Evolutionary conservation across 148 eudicot genomes (phyloP), one percentile per base, ranked within the genome.

Genomic region (Nepenthes gracilis): DNA sequence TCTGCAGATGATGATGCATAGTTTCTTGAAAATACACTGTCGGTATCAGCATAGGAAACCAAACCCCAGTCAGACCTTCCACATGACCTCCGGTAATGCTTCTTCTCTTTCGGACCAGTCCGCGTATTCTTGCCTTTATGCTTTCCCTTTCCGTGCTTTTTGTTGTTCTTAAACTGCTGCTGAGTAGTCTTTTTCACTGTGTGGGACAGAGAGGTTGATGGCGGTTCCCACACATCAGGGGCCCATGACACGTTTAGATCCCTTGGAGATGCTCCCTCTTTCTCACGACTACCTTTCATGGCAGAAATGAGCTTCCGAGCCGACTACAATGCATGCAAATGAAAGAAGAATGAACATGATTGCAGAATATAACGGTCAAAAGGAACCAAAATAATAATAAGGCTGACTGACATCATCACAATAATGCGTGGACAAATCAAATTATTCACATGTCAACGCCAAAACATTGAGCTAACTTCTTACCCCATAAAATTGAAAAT

Each of bases 191-290:
- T 78, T 67, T 75, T 64, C 49, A 81, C 85, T 12, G 70, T 52
- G 53, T 77, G 82, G 55, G 90, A 81, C 5, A 80, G 63, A 35
- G 97, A 61, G 23, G 94, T 67, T 2, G 97, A 90, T 53, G 69
- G 70, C 2, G 97, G 97, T 64, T 92, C 97, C 47, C 85, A 88
- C 49, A 92, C 97, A 52, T 92, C 97, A 47, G 97, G 90, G 11
- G 90, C 93, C 97, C 97, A 92, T 9, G 84, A 78, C 61, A 92
- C 93, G 10, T 74, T 79, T 57, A 78, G 72, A 69, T 74, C 80
- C 77, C 60, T 78, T 2, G 63, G 69, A 40, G 85, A 77, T 11
- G 47, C 58, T 12, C 88, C 96, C 51, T 60, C 76, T 75, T 83
- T 87, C 74, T 85, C 97, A 56, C 94, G 90, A 71, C 79, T 78